phyloP scores from a whole-genome alignment of 208 protist species.

The Leishmania guyanensis region DNA sequence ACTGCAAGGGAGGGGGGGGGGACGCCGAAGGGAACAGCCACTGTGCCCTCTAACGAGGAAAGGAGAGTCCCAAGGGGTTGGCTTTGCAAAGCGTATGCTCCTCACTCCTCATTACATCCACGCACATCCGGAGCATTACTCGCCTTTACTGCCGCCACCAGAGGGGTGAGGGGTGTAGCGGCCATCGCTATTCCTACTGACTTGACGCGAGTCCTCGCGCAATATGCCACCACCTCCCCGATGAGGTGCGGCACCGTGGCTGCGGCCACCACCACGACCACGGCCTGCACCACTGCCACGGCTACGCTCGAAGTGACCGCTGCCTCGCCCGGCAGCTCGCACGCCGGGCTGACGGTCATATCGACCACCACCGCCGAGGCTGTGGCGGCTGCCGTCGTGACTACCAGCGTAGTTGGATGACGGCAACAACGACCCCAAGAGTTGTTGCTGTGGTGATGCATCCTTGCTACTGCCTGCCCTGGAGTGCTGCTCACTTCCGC shows the following conservation, averaged over 20 bases:
- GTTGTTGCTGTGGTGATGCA: slow-evolving; percentile 14
- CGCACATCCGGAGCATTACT: not conserved
- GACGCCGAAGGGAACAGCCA: not conserved
- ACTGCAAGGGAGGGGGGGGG: not conserved
- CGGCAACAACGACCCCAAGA: slow-evolving; percentile 5
- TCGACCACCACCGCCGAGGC: not conserved
- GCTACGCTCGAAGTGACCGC: not conserved
- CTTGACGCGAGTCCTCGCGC: slow-evolving; percentile 17
- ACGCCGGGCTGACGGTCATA: slow-evolving; percentile 5
- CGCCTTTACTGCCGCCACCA: slow-evolving; percentile 18
- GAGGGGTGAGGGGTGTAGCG: slow-evolving; percentile 13
- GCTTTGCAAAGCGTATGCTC: not conserved
- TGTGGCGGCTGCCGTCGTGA: slow-evolving; percentile 14
- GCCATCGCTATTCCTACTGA: not conserved
- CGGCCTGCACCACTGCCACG: slow-evolving; percentile 1
- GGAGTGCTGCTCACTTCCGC: slow-evolving; percentile 8
- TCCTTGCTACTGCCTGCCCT: slow-evolving; percentile 19
- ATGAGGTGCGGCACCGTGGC: not conserved
- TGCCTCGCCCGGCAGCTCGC: not conserved
- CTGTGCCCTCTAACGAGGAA: not conserved
- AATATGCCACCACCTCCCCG: slow-evolving; percentile 4
- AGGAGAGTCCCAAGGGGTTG: not conserved
- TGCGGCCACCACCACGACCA: slow-evolving; percentile 2
- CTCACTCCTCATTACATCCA: not conserved
- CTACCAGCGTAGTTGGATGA: slow-evolving; percentile 22